Conservation (phyloP, 1,139 yeast genomes). For the Suhomyces panamericanus region DNA sequence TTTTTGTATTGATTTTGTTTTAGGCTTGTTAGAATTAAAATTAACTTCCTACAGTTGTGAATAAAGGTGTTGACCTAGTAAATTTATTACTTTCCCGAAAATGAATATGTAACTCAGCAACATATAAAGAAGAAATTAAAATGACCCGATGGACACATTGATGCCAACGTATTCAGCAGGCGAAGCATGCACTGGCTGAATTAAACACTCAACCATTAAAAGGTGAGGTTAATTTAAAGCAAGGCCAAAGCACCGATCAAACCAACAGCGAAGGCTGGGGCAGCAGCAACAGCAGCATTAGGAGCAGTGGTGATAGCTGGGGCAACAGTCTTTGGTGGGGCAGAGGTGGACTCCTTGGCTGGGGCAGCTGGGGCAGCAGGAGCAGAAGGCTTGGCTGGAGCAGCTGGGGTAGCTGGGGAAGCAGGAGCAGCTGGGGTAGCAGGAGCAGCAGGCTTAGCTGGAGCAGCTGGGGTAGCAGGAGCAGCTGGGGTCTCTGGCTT, state of each 20-base stretch:
- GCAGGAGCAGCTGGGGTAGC: slow-evolving; percentile 10
- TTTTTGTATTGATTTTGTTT: too few relatives aligned
- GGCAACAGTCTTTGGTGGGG: slow-evolving; percentile 13
- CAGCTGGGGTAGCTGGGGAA: slow-evolving; percentile 14
- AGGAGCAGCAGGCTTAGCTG: slow-evolving; percentile 7
- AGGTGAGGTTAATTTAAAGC: slow-evolving; percentile 11
- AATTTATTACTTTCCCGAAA: slow-evolving; percentile 13
- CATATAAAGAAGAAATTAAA: slow-evolving; percentile 11
- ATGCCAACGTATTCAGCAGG: slow-evolving; percentile 5
- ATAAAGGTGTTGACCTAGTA: too few relatives aligned
- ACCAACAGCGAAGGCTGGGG: slow-evolving; percentile 20
- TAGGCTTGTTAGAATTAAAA: too few relatives aligned
- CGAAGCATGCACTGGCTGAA: too few relatives aligned
- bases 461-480: neutral
- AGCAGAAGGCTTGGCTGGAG: slow-evolving; percentile 12
- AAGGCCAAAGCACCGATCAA: slow-evolving; percentile 20
- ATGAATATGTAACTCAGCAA: slow-evolving; percentile 5
- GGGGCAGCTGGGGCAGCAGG: slow-evolving; percentile 17
- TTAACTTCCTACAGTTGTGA: too few relatives aligned
- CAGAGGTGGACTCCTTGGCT: slow-evolving; percentile 10
- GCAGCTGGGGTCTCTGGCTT: slow-evolving; percentile 5
- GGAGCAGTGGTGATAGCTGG: slow-evolving; percentile 14
- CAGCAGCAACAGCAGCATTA: slow-evolving; percentile 15
- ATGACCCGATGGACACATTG: slow-evolving; percentile 7
- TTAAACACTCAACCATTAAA: too few relatives aligned